phyloP scores from a whole-genome alignment of 441 rosid genomes.

The Arabidopsis lyrata region DNA sequence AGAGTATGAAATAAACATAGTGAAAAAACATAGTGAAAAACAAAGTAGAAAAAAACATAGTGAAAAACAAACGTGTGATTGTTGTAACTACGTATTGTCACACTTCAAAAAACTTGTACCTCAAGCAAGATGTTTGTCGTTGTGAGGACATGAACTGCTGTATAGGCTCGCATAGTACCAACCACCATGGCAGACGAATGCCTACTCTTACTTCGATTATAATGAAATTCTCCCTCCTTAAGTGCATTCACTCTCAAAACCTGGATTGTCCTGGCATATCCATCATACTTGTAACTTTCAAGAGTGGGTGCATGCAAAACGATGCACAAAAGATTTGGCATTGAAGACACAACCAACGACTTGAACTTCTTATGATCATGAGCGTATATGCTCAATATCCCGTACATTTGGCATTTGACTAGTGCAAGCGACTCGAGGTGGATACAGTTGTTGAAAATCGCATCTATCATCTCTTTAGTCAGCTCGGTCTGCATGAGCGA shows the following conservation, averaged over 20 bases:
- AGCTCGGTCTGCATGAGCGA: neutral
- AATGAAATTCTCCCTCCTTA: neutral
- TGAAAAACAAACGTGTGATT: neutral
- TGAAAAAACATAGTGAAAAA: neutral
- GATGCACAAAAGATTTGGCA: neutral
- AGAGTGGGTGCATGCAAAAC: conserved; percentile 20
- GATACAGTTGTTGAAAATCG: conserved; percentile 22
- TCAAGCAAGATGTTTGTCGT: conserved; percentile 33
- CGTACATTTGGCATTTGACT: neutral
- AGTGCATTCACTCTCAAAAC: neutral
- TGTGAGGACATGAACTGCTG: conserved; percentile 3
- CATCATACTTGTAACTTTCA: conserved; percentile 20
- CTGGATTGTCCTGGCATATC: neutral
- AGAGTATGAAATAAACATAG: neutral
- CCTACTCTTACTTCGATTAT: neutral
- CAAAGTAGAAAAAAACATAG: neutral
- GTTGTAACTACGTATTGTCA: neutral
- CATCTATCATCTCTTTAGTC: neutral
- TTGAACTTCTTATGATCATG: conserved; percentile 18
- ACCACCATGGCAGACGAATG: conserved; percentile 1
- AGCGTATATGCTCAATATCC: neutral
- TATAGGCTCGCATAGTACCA: neutral
- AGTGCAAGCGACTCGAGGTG: conserved; percentile 24
- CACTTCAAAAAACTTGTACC: neutral
- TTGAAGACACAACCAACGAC: neutral